Conservation (phyloP, 805 yeast species). For the Schwanniomyces occidentalis region DNA sequence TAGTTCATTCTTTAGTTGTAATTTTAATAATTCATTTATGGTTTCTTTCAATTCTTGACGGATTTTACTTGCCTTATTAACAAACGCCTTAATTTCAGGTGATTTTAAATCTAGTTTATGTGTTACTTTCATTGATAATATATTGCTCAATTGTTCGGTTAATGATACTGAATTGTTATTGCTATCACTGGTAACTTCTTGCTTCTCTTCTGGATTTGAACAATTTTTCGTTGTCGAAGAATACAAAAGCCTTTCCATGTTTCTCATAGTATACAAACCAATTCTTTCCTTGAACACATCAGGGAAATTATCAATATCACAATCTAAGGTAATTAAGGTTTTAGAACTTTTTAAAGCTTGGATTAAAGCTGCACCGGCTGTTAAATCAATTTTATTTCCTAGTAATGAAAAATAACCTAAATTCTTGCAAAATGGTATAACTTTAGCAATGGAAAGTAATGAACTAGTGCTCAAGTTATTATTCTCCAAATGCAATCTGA, state of each 20-base stretch:
- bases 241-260: constrained; percentile 64
- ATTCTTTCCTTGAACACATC: constrained; percentile 65
- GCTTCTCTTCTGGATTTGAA: background rate
- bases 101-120: constrained; percentile 32
- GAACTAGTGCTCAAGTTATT: constrained; percentile 59
- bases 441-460: constrained; percentile 61
- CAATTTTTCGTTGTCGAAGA: constrained; percentile 10
- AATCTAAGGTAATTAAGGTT: constrained; percentile 65
- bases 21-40: constrained; percentile 53
- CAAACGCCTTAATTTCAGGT: constrained; percentile 30
- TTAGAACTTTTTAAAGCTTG: constrained; percentile 67
- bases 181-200: background rate
- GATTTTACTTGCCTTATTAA: constrained; percentile 26
- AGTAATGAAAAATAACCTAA: constrained; percentile 68
- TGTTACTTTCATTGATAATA: constrained; percentile 34
- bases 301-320: constrained; percentile 64
- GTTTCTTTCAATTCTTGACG: constrained; percentile 31
- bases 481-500: constrained; percentile 70
- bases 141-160: constrained; percentile 29
- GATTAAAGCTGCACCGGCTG: constrained; percentile 64
- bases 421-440: constrained; percentile 65
- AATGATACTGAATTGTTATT: constrained; percentile 14
- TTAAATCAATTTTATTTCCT: constrained; percentile 62
- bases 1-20: constrained; percentile 56
- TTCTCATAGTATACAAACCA: constrained; percentile 78